Base-by-base conservation (phyloP, 169 alveolate genomes). In the Cryptosporidium ryanae region DNA sequence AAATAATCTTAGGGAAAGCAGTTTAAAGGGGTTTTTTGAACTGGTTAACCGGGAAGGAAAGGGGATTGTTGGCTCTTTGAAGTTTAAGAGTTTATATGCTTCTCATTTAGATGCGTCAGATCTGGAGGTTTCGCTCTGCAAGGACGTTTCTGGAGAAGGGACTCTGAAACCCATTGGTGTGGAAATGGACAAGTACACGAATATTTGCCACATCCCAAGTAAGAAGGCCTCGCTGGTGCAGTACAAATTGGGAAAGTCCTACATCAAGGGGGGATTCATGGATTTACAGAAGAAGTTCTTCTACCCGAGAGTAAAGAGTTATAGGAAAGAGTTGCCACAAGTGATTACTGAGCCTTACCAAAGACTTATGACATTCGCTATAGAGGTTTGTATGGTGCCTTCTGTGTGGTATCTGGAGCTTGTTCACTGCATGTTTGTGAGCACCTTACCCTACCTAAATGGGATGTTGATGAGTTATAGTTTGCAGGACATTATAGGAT, bases 381-480 rank as follows among this genome's bases (percentile, higher is more conserved):
- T 76, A 43, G 38, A 59, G n/a, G 23, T 57, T 15, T 76, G 87
- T 18, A 57, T 23, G 63, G 17, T 76, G 8, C 71, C 87, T 3
- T 76, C 87, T n/a, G 8, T 76, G 27, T 76, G 87, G 87, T 76
- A 76, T 76, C 0, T 76, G 4, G 87, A 76, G 27, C 76, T 76
- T 12, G 17, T 46, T 44, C 54, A 76, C 49, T 76, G 87, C 17
- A 76, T 76, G 87, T 65, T 44, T 29, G 63, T 31, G 29, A 70
- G 76, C 2, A 63, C 63, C 15, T 34, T 65, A 23, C 48, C 64
- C 3, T 76, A 23, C 23, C 21, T 65, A 18, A 76, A 52, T 6
- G 87, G 87, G 5, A 38, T 76, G 12, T 31, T 76, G 7, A 57
- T 65, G 21, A 76, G 87, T 18, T 76, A 76, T 18, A 59, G 76